Evolutionary conservation across 768 basidiomycete species (phyloP).

Genomic region (Leccinum aurantiacum): DNA sequence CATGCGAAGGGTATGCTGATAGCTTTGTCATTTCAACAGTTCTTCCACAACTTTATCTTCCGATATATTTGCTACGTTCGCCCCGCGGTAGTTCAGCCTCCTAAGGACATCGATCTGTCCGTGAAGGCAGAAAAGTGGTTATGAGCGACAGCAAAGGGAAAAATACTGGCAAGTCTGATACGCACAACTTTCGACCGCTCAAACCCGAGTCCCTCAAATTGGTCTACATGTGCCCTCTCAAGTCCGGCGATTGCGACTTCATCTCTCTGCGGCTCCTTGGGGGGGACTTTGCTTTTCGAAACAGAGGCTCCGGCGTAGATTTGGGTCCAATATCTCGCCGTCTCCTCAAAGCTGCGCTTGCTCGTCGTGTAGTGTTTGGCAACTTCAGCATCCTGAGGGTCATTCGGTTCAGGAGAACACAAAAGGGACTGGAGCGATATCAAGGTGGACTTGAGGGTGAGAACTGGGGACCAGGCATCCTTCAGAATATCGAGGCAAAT

Average conservation of each 20-base stretch:
- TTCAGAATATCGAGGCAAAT: slow-evolving; percentile 88
- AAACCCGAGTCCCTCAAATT: slow-evolving; percentile 84
- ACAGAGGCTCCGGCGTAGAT: slow-evolving; percentile 82
- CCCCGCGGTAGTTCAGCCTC: slow-evolving; percentile 83
- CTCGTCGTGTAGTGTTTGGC: slow-evolving; percentile 95
- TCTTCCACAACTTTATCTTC: slow-evolving; percentile 88
- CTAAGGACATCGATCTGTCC: slow-evolving; percentile 83
- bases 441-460: slow-evolving; percentile 93
- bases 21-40: slow-evolving; percentile 57
- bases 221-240: slow-evolving; percentile 77
- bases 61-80: slow-evolving; percentile 74
- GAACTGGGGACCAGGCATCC: slow-evolving; percentile 94
- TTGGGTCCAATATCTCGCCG: slow-evolving; percentile 92
- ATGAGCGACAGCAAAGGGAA: neutral
- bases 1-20: slow-evolving; percentile 28
- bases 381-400: slow-evolving; percentile 97
- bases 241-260: slow-evolving; percentile 75
- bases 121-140: neutral
- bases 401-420: slow-evolving; percentile 92
- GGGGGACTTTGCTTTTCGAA: slow-evolving; percentile 39
- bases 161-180: slow-evolving; percentile 19
- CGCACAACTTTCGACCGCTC: slow-evolving; percentile 81
- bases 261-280: slow-evolving; percentile 36
- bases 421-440: slow-evolving; percentile 93
- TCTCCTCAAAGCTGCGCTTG: slow-evolving; percentile 84